Evolutionary conservation across 305 asterid genomes (phyloP).

Genomic region (Andrographis paniculata): DNA sequence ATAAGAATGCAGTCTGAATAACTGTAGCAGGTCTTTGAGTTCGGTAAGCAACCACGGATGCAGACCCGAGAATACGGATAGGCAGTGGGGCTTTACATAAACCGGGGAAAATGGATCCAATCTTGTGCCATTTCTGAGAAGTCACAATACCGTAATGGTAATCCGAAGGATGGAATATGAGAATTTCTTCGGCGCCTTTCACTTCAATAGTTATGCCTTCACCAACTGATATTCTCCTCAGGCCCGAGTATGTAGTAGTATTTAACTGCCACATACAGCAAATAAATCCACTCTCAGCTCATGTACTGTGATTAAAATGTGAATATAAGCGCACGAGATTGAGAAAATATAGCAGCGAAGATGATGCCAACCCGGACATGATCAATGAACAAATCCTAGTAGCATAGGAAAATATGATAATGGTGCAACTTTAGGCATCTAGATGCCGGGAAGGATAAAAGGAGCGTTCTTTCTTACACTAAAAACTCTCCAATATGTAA

Average conservation of each 20-base stretch:
- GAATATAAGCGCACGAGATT: too few relatives aligned
- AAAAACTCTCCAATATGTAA: too few relatives aligned
- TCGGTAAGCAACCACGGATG: conserved; percentile 52
- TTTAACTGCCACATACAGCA: conserved; percentile 36
- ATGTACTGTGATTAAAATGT: neutral
- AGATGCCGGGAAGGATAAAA: neutral
- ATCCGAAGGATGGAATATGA: conserved; percentile 31
- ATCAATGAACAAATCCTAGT: too few relatives aligned
- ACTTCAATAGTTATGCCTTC: conserved; percentile 73
- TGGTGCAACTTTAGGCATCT: too few relatives aligned
- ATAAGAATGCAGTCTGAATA: conserved; percentile 31
- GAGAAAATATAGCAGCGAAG: too few relatives aligned
- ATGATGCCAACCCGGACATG: too few relatives aligned
- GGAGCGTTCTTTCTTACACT: neutral
- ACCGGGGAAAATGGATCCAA: conserved; percentile 26
- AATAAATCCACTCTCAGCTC: conserved; percentile 16
- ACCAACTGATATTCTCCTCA: conserved; percentile 54
- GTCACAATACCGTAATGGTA: conserved; percentile 20
- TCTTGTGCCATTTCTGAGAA: conserved; percentile 14
- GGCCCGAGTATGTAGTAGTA: conserved; percentile 41
- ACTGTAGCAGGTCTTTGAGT: conserved; percentile 35
- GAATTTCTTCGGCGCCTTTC: conserved; percentile 58
- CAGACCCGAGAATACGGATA: conserved; percentile 46
- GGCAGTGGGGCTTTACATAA: conserved; percentile 43
- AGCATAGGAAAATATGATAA: too few relatives aligned